A percentile compares a stretch with the other conserved stretches of the same genome.
Evolutionary conservation across 169 alveolate genomes (phyloP).

Genomic region (Ichthyophthirius multifiliis): DNA sequence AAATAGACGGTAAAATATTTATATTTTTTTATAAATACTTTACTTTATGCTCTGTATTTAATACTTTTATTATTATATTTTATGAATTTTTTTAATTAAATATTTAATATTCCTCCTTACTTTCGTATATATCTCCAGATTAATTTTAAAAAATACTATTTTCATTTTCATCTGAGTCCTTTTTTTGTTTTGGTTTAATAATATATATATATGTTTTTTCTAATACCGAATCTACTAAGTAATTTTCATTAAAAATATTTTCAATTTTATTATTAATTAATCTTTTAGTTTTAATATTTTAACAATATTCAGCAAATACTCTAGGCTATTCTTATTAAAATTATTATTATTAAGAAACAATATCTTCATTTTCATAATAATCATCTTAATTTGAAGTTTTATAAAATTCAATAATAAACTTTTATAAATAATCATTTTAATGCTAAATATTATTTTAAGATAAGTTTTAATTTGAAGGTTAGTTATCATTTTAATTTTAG

Average conservation of each 20-base stretch:
- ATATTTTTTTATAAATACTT: not conserved
- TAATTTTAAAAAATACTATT: slow-evolving; percentile 8
- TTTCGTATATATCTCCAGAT: not conserved
- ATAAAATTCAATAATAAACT: not conserved
- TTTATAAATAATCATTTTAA: not conserved
- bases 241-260: not conserved
- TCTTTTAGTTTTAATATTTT: not conserved
- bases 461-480: not conserved
- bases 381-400: not conserved
- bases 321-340: not conserved
- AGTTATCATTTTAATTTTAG: not conserved
- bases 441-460: not conserved
- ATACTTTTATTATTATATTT: not conserved
- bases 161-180: not conserved
- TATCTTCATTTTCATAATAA: not conserved
- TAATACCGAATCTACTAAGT: not conserved
- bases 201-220: not conserved
- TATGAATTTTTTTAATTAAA: not conserved
- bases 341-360: not conserved
- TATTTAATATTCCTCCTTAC: not conserved
- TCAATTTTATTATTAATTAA: not conserved
- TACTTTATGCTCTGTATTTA: not conserved
- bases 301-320: not conserved
- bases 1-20: not conserved
- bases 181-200: not conserved